Conservation (phyloP, 331 rosid species). For the Quercus tomentella region DNA sequence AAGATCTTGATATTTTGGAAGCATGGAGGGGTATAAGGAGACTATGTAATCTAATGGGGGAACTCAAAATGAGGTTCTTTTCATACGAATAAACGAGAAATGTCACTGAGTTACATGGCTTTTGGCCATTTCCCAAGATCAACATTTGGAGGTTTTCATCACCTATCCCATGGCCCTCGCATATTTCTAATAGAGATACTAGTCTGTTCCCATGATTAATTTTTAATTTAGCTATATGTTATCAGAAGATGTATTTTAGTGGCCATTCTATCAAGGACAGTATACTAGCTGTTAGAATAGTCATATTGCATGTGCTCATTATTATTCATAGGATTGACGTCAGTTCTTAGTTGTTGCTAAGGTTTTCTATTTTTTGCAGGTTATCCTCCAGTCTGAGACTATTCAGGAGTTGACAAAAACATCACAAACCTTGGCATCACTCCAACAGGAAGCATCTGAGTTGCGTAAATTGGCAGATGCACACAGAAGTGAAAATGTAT, state of each 20-base stretch:
- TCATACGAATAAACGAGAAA: too few relatives aligned
- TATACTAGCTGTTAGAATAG: not conserved
- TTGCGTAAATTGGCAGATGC: constrained; percentile 54
- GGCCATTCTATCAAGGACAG: not conserved
- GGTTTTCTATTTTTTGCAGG: constrained; percentile 41
- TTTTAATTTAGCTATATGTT: not conserved
- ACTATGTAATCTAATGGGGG: too few relatives aligned
- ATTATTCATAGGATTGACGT: not conserved
- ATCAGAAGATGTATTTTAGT: not conserved
- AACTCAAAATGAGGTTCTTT: too few relatives aligned
- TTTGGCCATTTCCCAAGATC: too few relatives aligned
- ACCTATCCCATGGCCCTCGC: too few relatives aligned
- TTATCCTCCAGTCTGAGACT: constrained; percentile 91
- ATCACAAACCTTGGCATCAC: constrained; percentile 58
- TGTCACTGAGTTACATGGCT: too few relatives aligned
- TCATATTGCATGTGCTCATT: not conserved
- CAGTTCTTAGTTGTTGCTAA: constrained; percentile 2
- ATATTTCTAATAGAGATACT: too few relatives aligned
- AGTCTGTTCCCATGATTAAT: not conserved
- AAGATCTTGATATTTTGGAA: too few relatives aligned
- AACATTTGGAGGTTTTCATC: too few relatives aligned
- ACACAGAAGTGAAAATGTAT: constrained; percentile 66
- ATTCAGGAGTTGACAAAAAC: constrained; percentile 91
- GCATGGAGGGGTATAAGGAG: too few relatives aligned
- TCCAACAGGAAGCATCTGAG: constrained; percentile 68